Evolutionary conservation across 495 filamentous ascomycete species (phyloP).

Genomic region (Cairneyella variabilis): DNA sequence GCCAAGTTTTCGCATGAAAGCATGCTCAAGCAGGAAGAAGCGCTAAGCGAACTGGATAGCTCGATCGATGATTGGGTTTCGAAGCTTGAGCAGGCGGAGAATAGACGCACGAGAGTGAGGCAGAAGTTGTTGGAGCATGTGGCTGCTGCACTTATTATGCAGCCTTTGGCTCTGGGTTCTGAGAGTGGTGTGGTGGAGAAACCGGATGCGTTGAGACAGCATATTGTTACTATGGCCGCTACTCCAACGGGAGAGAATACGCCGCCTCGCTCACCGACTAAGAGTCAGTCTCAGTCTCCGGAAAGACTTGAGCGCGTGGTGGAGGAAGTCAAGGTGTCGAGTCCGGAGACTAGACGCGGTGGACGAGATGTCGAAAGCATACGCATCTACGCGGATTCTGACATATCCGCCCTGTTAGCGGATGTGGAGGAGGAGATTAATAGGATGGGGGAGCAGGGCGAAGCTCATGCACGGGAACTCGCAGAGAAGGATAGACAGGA

Average conservation of each 20-base stretch:
- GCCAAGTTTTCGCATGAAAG: slow-evolving; percentile 63
- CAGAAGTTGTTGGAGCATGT: slow-evolving; percentile 75
- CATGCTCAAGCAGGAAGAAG: slow-evolving; percentile 71
- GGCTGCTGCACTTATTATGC: slow-evolving; percentile 50
- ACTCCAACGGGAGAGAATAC: slow-evolving; percentile 15
- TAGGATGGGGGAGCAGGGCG: slow-evolving; percentile 36
- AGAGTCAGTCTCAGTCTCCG: slow-evolving; percentile 12
- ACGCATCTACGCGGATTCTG: slow-evolving; percentile 60
- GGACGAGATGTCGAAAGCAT: slow-evolving; percentile 52
- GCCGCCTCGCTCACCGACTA: slow-evolving; percentile 23
- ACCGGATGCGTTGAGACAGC: neutral
- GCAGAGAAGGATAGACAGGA: slow-evolving; percentile 12
- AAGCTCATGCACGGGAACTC: slow-evolving; percentile 42
- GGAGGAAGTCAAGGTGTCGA: slow-evolving; percentile 16
- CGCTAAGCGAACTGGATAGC: slow-evolving; percentile 64
- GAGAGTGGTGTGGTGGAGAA: neutral
- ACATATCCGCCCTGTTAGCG: slow-evolving; percentile 57
- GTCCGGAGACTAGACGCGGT: slow-evolving; percentile 3
- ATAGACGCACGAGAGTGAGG: slow-evolving; percentile 62
- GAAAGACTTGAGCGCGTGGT: slow-evolving; percentile 6
- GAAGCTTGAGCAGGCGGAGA: slow-evolving; percentile 73
- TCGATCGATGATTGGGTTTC: slow-evolving; percentile 71
- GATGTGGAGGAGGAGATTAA: slow-evolving; percentile 60
- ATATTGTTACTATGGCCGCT: slow-evolving; percentile 5
- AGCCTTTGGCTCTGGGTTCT: neutral